These are phyloP conservation scores for Arthrobotrys pseudoclavata DNA, from an alignment of 2,329 filamentous ascomycete species.

Conservation along the genomic window DNA sequence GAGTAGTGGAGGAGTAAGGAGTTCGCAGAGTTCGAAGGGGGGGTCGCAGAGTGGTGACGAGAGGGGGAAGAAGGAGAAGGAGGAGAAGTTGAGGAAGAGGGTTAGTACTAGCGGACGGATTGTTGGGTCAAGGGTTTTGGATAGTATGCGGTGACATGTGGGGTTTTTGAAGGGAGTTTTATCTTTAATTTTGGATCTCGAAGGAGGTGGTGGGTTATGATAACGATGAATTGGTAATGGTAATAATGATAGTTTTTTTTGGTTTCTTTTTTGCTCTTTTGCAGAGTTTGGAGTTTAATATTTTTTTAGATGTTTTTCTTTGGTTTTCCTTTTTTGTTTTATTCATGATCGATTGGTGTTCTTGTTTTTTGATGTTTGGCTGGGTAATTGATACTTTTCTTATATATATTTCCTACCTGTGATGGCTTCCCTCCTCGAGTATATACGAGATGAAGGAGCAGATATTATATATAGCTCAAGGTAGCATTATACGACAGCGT, in stretches of 20 bases:
- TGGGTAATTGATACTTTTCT: neutral
- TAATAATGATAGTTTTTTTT: slow-evolving; percentile 18
- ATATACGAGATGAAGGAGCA: too few relatives aligned
- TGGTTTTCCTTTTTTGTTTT: slow-evolving; percentile 7
- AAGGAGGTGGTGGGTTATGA: neutral
- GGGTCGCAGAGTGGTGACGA: slow-evolving; percentile 61
- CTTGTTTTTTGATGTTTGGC: neutral
- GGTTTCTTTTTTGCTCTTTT: slow-evolving; percentile 5
- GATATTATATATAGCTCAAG: too few relatives aligned
- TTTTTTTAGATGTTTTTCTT: neutral
- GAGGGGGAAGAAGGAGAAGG: slow-evolving; percentile 72
- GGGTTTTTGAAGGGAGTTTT: neutral
- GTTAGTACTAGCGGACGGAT: slow-evolving; percentile 82
- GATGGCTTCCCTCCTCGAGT: too few relatives aligned
- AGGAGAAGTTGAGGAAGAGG: slow-evolving; percentile 80
- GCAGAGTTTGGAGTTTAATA: slow-evolving; percentile 18
- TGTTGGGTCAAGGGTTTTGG: slow-evolving; percentile 50
- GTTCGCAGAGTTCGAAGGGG: slow-evolving; percentile 36
- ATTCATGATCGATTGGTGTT: neutral
- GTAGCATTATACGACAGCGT: too few relatives aligned
- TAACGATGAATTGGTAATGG: slow-evolving; percentile 24
- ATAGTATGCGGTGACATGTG: slow-evolving; percentile 50
- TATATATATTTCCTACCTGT: neutral
- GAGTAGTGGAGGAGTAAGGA: slow-evolving; percentile 16
- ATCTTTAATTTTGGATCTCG: neutral